Evolutionary conservation across 768 basidiomycete genomes (phyloP).

Genomic region (Candolleomyces efflorescens): DNA sequence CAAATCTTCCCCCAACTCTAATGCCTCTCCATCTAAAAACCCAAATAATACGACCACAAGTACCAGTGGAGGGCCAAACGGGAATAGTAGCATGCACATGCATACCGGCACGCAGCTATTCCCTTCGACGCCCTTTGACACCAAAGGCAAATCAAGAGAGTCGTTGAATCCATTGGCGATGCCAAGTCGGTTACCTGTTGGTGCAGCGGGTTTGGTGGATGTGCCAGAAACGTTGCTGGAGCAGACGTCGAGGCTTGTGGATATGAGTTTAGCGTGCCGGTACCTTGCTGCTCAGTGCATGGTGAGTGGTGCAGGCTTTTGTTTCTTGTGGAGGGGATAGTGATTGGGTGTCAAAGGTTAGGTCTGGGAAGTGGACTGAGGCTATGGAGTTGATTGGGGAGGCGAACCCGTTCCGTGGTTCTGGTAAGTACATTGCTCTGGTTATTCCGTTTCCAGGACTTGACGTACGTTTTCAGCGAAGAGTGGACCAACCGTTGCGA

Average conservation of each 20-base stretch:
- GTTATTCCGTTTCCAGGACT: neutral
- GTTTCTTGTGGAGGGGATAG: no score
- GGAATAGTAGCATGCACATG: no score
- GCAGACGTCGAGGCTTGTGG: slow-evolving; percentile 73
- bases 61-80: neutral
- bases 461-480: slow-evolving; percentile 34
- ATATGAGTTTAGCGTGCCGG: slow-evolving; percentile 93
- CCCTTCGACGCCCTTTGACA: slow-evolving; percentile 1
- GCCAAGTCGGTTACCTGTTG: slow-evolving; percentile 53
- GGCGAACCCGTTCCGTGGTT: slow-evolving; percentile 80
- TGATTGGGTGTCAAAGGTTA: slow-evolving; percentile 16
- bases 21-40: slow-evolving; percentile 39
- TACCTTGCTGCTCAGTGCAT: slow-evolving; percentile 97
- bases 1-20: slow-evolving; percentile 27
- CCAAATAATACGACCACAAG: slow-evolving; percentile 9
- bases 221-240: slow-evolving; percentile 61
- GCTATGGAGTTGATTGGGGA: slow-evolving; percentile 93
- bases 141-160: slow-evolving; percentile 62
- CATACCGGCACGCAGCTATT: neutral
- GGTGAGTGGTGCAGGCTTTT: slow-evolving; percentile 46
- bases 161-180: slow-evolving; percentile 28
- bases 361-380: slow-evolving; percentile 83
- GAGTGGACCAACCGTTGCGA: slow-evolving; percentile 71
- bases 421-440: slow-evolving; percentile 49
- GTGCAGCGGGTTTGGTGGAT: slow-evolving; percentile 67